Percentiles rank a stretch among this genome's conserved stretches.
Evolutionary conservation across 192 early-diverging fungal species (phyloP).

Genomic region (Coemansia sp.): DNA sequence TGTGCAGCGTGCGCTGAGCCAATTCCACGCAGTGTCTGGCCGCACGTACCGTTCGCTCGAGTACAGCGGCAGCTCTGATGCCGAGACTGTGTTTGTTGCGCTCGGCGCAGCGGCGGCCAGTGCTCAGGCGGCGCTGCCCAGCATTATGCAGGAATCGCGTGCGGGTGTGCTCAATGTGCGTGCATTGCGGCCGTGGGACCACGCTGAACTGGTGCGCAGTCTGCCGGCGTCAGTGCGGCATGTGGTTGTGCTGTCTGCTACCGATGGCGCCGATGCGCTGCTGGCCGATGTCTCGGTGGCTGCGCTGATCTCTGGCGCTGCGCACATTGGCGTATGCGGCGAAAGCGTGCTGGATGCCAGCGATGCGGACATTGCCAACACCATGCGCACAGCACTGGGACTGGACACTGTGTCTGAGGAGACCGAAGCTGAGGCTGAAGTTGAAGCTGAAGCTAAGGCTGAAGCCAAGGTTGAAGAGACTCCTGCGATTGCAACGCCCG

Average conservation of each 20-base stretch:
- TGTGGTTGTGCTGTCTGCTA: slow-evolving; percentile 75
- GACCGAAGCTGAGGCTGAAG: neutral
- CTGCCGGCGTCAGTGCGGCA: slow-evolving; percentile 68
- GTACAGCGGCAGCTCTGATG: slow-evolving; percentile 70
- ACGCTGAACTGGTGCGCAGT: slow-evolving; percentile 64
- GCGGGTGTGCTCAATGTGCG: slow-evolving; percentile 79
- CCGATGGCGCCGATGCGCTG: slow-evolving; percentile 59
- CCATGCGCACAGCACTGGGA: slow-evolving; percentile 19
- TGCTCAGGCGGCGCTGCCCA: slow-evolving; percentile 57
- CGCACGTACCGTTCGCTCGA: slow-evolving; percentile 75
- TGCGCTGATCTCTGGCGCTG: slow-evolving; percentile 53
- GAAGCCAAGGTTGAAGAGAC: neutral
- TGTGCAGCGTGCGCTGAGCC: slow-evolving; percentile 38
- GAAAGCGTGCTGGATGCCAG: slow-evolving; percentile 18
- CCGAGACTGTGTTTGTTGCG: slow-evolving; percentile 78
- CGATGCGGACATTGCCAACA: neutral
- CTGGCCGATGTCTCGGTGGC: slow-evolving; percentile 74
- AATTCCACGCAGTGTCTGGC: slow-evolving; percentile 52
- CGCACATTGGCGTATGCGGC: slow-evolving; percentile 14
- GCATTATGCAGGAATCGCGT: slow-evolving; percentile 32
- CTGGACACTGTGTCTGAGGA: slow-evolving; percentile 12
- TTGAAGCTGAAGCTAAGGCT: neutral
- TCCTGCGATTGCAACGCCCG: slow-evolving; percentile 6
- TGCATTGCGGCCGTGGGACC: slow-evolving; percentile 82
- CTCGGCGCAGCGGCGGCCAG: slow-evolving; percentile 62